Evolutionary conservation across 2,329 filamentous ascomycete species (phyloP).

Genomic region (Diaporthe batatas): DNA sequence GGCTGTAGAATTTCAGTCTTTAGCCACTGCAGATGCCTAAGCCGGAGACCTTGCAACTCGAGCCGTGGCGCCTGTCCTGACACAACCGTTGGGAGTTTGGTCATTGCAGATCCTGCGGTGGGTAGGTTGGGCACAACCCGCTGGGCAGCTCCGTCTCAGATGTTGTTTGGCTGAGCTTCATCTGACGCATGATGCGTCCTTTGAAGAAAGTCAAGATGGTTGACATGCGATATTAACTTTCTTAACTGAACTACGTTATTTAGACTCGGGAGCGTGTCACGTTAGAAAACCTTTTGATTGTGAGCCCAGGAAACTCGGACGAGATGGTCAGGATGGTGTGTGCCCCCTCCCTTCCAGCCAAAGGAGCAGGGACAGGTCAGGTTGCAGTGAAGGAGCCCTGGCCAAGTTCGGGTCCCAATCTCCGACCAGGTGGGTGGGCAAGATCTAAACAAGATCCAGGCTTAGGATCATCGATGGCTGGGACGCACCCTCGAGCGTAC

Average conservation of each 20-base stretch:
- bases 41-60: background rate
- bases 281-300: background rate
- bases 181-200: background rate
- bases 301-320: background rate
- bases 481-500: background rate
- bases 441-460: conserved; percentile 30
- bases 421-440: background rate
- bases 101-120: background rate
- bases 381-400: conserved; percentile 1
- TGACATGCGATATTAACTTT: no score
- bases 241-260: no score
- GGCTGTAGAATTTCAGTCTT: background rate
- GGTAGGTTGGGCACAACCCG: conserved; percentile 3
- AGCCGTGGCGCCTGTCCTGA: background rate
- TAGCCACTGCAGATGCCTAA: background rate
- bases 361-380: background rate
- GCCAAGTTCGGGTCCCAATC: conserved; percentile 11
- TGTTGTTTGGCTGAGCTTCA: conserved; percentile 7
- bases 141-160: conserved; percentile 20
- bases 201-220: conserved; percentile 9
- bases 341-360: background rate
- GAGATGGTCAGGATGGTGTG: background rate
- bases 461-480: conserved; percentile 3
- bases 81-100: background rate
- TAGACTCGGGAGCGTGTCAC: background rate